Evolutionary conservation across 306 rosid genomes (phyloP).

Genomic region (Oemleria cerasiformis): DNA sequence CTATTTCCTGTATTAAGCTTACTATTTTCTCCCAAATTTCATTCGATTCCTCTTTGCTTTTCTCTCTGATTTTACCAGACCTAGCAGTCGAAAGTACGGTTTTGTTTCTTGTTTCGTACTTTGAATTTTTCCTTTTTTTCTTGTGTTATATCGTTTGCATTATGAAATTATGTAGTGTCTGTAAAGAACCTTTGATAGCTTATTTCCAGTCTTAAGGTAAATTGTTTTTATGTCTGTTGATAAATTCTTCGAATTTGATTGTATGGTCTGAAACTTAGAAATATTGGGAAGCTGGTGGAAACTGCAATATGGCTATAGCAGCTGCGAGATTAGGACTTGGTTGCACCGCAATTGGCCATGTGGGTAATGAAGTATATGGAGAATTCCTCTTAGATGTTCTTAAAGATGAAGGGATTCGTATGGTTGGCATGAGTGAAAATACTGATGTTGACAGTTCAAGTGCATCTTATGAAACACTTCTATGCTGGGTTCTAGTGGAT

Average conservation of each 20-base stretch:
- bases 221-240: not conserved
- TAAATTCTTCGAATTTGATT: slow-evolving; percentile 11
- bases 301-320: slow-evolving; percentile 89
- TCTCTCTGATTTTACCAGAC: no score
- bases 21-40: no score
- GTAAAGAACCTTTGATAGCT: not conserved
- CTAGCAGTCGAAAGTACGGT: not conserved
- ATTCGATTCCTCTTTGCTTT: no score
- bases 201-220: not conserved
- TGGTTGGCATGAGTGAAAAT: slow-evolving; percentile 59
- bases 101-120: not conserved
- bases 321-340: slow-evolving; percentile 82
- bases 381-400: slow-evolving; percentile 76
- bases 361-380: slow-evolving; percentile 85
- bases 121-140: not conserved
- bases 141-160: not conserved
- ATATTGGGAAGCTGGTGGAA: slow-evolving; percentile 99
- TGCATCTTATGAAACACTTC: slow-evolving; percentile 59
- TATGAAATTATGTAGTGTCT: not conserved
- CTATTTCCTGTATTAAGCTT: no score
- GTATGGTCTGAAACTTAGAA: slow-evolving; percentile 39
- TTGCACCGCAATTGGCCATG: slow-evolving; percentile 77
- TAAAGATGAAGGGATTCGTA: slow-evolving; percentile 67
- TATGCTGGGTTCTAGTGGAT: slow-evolving; percentile 98
- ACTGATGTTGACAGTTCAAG: slow-evolving; percentile 28